These are phyloP conservation scores for Nicotiana sylvestris DNA, from an alignment of 257 asterid species.

Conservation along the genomic window DNA sequence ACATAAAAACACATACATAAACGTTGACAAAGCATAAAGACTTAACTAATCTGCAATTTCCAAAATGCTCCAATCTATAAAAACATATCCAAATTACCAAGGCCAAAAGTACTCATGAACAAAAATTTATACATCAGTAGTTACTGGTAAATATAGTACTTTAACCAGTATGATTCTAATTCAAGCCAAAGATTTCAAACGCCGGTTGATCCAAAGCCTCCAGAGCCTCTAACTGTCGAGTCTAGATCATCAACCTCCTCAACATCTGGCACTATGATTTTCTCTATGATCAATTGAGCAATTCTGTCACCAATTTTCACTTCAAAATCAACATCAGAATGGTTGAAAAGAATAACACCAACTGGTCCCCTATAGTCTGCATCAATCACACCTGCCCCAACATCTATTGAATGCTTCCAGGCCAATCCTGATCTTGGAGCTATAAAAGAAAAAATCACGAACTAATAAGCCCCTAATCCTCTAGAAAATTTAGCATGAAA, in stretches of 20 bases:
- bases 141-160: background rate
- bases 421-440: conserved; percentile 83
- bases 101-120: background rate
- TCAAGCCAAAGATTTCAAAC: conserved; percentile 12
- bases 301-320: conserved; percentile 38
- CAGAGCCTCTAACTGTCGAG: conserved; percentile 33
- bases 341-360: conserved; percentile 42
- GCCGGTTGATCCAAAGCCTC: conserved; percentile 46
- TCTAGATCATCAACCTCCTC: conserved; percentile 40
- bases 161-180: background rate
- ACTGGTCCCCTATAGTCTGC: conserved; percentile 61
- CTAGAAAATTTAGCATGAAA: background rate
- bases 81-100: background rate
- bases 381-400: conserved; percentile 92
- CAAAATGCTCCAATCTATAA: background rate
- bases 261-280: conserved; percentile 28
- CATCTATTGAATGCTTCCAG: conserved; percentile 82
- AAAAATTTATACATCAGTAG: background rate
- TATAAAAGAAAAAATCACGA: background rate
- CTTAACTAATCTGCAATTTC: background rate
- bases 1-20: background rate
- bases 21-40: background rate
- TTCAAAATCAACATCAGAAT: conserved; percentile 37
- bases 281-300: conserved; percentile 41
- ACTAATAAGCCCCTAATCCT: background rate